Evolutionary conservation across 257 asterid genomes (phyloP).

Genomic region (Plantago major): DNA sequence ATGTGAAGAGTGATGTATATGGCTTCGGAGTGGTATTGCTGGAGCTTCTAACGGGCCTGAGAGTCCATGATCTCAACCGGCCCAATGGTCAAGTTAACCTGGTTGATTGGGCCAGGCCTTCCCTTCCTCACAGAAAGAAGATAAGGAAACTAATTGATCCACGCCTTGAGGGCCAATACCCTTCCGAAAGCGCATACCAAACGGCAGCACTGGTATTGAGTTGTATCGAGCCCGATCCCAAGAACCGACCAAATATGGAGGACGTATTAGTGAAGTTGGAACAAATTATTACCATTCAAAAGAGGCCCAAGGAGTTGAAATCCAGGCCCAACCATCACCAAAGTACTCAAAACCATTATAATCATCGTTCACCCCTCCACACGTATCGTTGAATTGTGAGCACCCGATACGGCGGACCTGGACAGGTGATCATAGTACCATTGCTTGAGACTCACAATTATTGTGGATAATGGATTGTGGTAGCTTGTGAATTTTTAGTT

Average conservation of each 20-base stretch:
- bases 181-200: conserved; percentile 39
- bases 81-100: conserved; percentile 48
- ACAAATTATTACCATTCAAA: conserved; percentile 25
- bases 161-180: conserved; percentile 53
- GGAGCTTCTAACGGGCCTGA: conserved; percentile 60
- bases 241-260: conserved; percentile 61
- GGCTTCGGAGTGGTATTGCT: conserved; percentile 81
- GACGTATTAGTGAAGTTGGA: conserved; percentile 39
- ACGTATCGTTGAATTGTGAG: conserved; percentile 18
- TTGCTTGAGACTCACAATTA: too few species aligned
- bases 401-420: too few species aligned
- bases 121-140: conserved; percentile 48
- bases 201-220: conserved; percentile 36
- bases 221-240: conserved; percentile 73
- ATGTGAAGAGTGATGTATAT: conserved; percentile 78
- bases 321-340: conserved; percentile 7
- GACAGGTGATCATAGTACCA: too few species aligned
- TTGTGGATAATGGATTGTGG: too few species aligned
- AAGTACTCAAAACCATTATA: background rate
- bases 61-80: conserved; percentile 58
- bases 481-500: too few species aligned
- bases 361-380: conserved; percentile 25
- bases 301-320: conserved; percentile 27
- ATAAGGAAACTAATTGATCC: conserved; percentile 64
- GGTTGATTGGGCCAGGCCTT: conserved; percentile 82